Base-by-base conservation (phyloP, 768 basidiomycete genomes). In the Calocera cornea region DNA sequence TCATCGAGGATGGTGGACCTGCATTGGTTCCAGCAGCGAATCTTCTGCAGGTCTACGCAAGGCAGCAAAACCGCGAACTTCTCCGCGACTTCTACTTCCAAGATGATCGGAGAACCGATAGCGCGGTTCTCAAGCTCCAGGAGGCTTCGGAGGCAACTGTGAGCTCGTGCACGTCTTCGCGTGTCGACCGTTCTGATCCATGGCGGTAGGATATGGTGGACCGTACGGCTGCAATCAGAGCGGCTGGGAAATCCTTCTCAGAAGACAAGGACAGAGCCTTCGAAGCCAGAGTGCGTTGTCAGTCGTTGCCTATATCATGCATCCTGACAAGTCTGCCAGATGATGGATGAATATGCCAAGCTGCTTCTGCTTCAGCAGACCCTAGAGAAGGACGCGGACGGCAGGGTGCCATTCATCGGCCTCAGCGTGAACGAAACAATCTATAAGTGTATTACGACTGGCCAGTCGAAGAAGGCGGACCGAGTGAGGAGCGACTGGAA, bases 71-170 rank as follows among this genome's bases (percentile, higher is more conserved):
- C 74, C 81, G 89, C 64, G 91, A 92, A 70, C 89, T 98, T 85
- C 79, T 98, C 7, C 82, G 93, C 17, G 94, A 99, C 75, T 98
- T 95, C 77, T 98, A 94, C 76, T 99, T 95, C 73, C 95, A 95
- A 38, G 97, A 99, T 72, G 97, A 98, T 77, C 82, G 97, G 66
- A 83, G 95, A 54, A 88, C 92, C 16, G 97, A 98, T 74, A 95
- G 89, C 76, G 97, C 94, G 0, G 83, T 89, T n/a, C 78, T 98
- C 1, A 88, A 85, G 40, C 77, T 99, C 24, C 90, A 91, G 49
- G 97, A 97, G 75, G 88, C 92, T 7, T 79, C 81, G 1, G 77
- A 77, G 24, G 86, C 88, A 76, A 76, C 77, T 72, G 94, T 92
- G 71, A 47, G 44, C 44, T 47, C 69, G 81, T 73, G 31, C 47